Percentiles rank a stretch among this genome's conserved stretches.
These are phyloP conservation scores for Aspergillus bridgeri DNA, from an alignment of 495 filamentous ascomycete species.

Conservation along the genomic window DNA sequence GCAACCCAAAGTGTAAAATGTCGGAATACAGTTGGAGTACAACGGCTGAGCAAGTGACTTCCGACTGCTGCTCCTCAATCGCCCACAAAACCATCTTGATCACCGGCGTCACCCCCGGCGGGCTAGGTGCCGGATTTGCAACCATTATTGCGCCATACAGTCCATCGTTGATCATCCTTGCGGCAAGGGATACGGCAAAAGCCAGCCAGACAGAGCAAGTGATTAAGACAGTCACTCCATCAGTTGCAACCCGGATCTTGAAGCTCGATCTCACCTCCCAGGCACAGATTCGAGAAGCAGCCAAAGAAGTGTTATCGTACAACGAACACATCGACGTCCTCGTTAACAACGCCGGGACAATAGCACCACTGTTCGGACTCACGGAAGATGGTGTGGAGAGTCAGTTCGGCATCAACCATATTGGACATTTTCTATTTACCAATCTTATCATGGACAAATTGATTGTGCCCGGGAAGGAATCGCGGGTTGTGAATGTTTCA, in stretches of 20 bases:
- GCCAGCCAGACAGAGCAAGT: background rate
- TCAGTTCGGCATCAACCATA: constrained; percentile 1
- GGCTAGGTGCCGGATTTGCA: constrained; percentile 1
- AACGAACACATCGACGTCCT: constrained; percentile 4
- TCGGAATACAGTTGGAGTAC: background rate
- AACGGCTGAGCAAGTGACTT: background rate
- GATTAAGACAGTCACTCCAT: background rate
- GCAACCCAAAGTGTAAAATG: background rate
- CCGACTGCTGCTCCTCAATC: background rate
- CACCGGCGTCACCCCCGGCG: constrained; percentile 1
- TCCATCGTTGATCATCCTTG: background rate
- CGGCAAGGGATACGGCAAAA: background rate
- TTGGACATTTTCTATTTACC: constrained; percentile 1
- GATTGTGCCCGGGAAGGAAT: background rate
- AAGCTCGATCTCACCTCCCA: background rate
- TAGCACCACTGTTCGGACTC: background rate
- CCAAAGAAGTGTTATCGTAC: background rate
- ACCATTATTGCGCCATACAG: background rate
- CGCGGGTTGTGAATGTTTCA: background rate
- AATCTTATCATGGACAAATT: background rate
- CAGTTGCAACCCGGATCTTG: background rate
- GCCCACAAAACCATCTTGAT: background rate
- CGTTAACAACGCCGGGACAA: constrained; percentile 4
- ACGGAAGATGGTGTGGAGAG: background rate
- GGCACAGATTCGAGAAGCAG: background rate